These are phyloP conservation scores for Digitaria exilis DNA, from an alignment of 202 grass and related monocot species.

Conservation along the genomic window DNA sequence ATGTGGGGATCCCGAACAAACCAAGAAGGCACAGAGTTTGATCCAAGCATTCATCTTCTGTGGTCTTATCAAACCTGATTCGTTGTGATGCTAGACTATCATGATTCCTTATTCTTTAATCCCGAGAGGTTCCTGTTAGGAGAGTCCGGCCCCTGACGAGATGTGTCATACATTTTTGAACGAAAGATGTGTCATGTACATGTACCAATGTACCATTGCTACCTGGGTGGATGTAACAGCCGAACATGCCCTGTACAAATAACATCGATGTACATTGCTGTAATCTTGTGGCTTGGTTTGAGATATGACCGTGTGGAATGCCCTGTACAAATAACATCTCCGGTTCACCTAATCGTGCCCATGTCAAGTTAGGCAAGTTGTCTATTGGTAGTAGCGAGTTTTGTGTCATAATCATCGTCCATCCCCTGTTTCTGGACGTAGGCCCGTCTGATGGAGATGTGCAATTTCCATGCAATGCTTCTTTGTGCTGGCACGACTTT, in stretches of 20 bases:
- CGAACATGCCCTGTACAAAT: neutral
- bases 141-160: neutral
- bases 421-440: neutral
- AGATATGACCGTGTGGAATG: constrained; percentile 18
- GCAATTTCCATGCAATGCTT: constrained; percentile 16
- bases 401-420: neutral
- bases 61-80: constrained; percentile 53
- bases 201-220: constrained; percentile 30
- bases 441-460: neutral
- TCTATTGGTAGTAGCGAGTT: neutral
- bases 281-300: constrained; percentile 21
- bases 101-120: neutral
- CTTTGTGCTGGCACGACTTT: constrained; percentile 1
- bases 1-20: constrained; percentile 54
- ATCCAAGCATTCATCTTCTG: constrained; percentile 74
- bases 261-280: constrained; percentile 27
- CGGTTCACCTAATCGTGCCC: neutral
- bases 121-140: neutral
- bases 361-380: neutral
- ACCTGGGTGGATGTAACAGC: constrained; percentile 26
- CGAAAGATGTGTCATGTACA: too few species aligned
- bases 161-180: too few species aligned
- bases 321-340: too few species aligned
- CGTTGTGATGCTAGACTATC: neutral
- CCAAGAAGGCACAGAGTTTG: constrained; percentile 61